These are phyloP conservation scores for Trametes elegans DNA, from an alignment of 768 basidiomycete genomes.

Conservation along the genomic window DNA sequence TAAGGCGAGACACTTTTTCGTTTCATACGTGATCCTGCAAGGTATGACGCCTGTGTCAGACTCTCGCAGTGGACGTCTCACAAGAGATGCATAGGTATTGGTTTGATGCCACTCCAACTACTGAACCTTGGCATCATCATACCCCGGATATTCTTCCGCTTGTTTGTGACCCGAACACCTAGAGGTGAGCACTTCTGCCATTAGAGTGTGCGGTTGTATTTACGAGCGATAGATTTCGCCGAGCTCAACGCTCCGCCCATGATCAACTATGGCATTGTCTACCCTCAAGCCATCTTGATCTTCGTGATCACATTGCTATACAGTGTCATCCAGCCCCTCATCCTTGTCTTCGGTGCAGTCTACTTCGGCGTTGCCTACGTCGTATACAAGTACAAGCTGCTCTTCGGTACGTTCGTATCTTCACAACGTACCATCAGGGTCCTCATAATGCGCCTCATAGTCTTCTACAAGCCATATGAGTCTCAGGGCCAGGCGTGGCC, in stretches of 20 bases:
- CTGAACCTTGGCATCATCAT: slow-evolving; percentile 89
- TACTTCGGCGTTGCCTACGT: slow-evolving; percentile 97
- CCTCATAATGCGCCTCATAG: slow-evolving; percentile 37
- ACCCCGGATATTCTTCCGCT: slow-evolving; percentile 68
- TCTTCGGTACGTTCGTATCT: slow-evolving; percentile 67
- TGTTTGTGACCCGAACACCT: slow-evolving; percentile 85
- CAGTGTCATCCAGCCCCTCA: slow-evolving; percentile 93
- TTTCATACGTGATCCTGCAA: slow-evolving; percentile 84
- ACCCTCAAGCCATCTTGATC: slow-evolving; percentile 94
- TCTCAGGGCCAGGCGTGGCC: slow-evolving; percentile 98
- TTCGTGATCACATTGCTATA: slow-evolving; percentile 95
- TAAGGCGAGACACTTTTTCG: slow-evolving; percentile 78
- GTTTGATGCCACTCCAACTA: slow-evolving; percentile 94
- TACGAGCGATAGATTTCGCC: slow-evolving; percentile 67
- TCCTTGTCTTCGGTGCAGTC: slow-evolving; percentile 90
- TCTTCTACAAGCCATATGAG: slow-evolving; percentile 99
- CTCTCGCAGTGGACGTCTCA: not conserved
- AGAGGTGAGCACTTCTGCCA: slow-evolving; percentile 53
- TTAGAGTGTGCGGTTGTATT: slow-evolving; percentile 1
- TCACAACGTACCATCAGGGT: not conserved
- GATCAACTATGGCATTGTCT: slow-evolving; percentile 97
- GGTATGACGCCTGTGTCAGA: slow-evolving; percentile 37
- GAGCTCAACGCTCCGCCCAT: slow-evolving; percentile 97
- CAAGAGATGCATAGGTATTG: slow-evolving; percentile 54
- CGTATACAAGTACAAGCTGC: slow-evolving; percentile 96